Conservation (phyloP, 108 stramenopile species). For the Cyclotella kingstonii region DNA sequence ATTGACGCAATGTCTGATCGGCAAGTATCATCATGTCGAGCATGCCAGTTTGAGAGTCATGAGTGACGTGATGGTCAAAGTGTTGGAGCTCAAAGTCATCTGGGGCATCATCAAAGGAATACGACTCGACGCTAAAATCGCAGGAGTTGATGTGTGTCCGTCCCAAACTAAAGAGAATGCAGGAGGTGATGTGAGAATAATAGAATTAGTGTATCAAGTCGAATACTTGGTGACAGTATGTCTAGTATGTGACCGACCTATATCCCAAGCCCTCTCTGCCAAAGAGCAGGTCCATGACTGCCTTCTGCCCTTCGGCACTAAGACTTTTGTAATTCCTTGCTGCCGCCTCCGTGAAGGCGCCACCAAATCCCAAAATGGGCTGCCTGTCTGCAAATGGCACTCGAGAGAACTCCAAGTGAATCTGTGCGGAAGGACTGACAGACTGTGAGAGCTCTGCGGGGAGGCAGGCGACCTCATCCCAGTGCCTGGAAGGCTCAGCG, state of each 20-base stretch:
- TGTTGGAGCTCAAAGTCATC: slow-evolving; percentile 85
- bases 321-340: slow-evolving; percentile 84
- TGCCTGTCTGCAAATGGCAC: slow-evolving; percentile 49
- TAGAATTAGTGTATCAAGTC: not conserved
- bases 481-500: slow-evolving; percentile 59
- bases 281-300: slow-evolving; percentile 88
- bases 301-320: slow-evolving; percentile 54
- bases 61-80: slow-evolving; percentile 74
- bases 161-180: slow-evolving; percentile 47
- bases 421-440: slow-evolving; percentile 59
- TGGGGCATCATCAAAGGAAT: slow-evolving; percentile 82
- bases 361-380: slow-evolving; percentile 93
- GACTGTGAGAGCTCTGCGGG: not conserved
- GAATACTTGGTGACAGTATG: too few species aligned
- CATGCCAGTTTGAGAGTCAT: slow-evolving; percentile 83
- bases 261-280: slow-evolving; percentile 85
- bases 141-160: slow-evolving; percentile 95
- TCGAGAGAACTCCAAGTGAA: slow-evolving; percentile 46
- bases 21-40: slow-evolving; percentile 77
- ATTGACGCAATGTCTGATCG: slow-evolving; percentile 25
- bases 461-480: slow-evolving; percentile 63
- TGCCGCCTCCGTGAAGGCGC: slow-evolving; percentile 95
- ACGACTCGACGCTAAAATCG: slow-evolving; percentile 88
- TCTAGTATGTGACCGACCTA: slow-evolving; percentile 36
- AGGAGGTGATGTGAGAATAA: not conserved